Percentiles rank a stretch among this genome's conserved stretches.
phyloP scores from a whole-genome alignment of 306 rosid species.

The Cucurbita maxima region DNA sequence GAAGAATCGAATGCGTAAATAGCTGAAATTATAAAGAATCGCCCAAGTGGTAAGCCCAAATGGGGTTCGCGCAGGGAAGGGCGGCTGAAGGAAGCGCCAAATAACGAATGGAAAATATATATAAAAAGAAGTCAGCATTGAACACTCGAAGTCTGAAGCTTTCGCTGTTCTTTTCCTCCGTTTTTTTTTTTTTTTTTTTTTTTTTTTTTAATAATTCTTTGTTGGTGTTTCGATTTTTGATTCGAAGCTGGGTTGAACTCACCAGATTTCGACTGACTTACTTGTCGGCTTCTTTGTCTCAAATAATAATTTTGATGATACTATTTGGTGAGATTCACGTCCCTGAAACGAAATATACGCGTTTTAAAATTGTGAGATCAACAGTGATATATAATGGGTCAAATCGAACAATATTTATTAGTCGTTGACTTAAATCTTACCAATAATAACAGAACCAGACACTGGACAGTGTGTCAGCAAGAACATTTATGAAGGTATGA shows the following conservation, averaged over 20 bases:
- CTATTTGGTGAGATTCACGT: no score
- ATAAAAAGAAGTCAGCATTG: slow-evolving; percentile 1
- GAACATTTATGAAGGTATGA: no score
- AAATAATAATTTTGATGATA: neutral
- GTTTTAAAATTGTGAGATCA: no score
- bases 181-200: neutral
- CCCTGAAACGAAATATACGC: no score
- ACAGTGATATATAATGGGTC: no score
- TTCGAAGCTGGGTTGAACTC: neutral
- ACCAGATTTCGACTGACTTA: neutral
- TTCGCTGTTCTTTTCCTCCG: neutral
- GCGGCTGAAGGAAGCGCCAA: slow-evolving; percentile 13
- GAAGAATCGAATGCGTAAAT: slow-evolving; percentile 1
- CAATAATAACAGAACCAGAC: no score
- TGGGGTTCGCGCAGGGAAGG: neutral
- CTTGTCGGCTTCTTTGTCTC: neutral
- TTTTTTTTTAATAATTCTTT: neutral
- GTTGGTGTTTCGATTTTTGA: neutral
- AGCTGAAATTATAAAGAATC: neutral
- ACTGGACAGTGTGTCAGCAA: no score
- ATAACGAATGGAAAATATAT: neutral
- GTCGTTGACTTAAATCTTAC: no score
- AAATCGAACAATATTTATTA: no score
- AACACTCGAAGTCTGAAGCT: neutral
- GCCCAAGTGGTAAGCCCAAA: neutral